Base-by-base conservation (phyloP, 2,329 filamentous ascomycete species). In the Cladophialophora bantiana region DNA sequence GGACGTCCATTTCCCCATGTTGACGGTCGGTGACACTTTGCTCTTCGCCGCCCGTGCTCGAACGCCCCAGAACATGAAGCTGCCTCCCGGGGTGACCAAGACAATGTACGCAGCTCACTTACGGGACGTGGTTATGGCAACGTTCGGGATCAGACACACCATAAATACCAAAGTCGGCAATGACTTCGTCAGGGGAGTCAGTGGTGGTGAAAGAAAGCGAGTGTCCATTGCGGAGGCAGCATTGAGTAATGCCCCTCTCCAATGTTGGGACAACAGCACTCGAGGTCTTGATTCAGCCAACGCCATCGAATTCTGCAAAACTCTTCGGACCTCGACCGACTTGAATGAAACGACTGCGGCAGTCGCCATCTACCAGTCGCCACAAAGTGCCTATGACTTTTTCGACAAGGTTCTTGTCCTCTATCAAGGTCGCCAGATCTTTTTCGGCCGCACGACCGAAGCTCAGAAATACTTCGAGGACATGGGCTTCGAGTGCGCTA, bases 1-100 rank as follows among this genome's bases (percentile, higher is more conserved):
- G 45, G 93, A 96, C 75, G 89, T 90, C 3, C 91, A 94, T 78
- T 94, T 94, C 74, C 90, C 91, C 10, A 86, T 89, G 79, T 80
- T 95, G 73, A 89, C 86, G 1, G 91, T 94, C 53, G 82, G 80
- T 9, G 76, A 84, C 67, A 85, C 84, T 0, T 81, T 86, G 3
- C 80, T 83, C 54, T 87, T 87, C 70, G 86, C 85, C 1, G 83
- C 85, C 2, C 80, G 83, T 6, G 80, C 84, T 2, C 79, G 85
- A 18, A 84, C 83, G 7, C 84, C 85, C 5, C 74, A 76, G 34
- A 70, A 74, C 58, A 71, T 34, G 35, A 54, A 76, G 78, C 88
- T 79, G 56, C 65, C 80, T 18, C 74, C 59, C 0, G 81, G 69
- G 62, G 78, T 76, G 71, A 80, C 62, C 67, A 81, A 83, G 18